Evolutionary conservation across 768 basidiomycete genomes (phyloP).

Genomic region (Tulasnella sp.): DNA sequence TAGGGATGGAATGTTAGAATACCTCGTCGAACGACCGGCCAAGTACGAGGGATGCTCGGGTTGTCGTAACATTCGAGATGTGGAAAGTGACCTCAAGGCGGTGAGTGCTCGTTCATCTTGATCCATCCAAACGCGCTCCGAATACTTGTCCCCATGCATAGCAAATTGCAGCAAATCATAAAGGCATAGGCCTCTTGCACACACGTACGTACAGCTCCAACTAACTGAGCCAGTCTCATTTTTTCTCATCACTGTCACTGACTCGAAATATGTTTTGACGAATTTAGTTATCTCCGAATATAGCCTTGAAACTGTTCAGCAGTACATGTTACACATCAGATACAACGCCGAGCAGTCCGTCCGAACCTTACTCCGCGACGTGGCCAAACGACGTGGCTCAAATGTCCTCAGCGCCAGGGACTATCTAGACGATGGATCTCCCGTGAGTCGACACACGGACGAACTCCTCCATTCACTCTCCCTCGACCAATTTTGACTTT

Average conservation of each 20-base stretch:
- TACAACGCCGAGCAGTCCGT: slow-evolving; percentile 82
- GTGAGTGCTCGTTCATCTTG: slow-evolving; percentile 33
- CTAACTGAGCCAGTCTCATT: slow-evolving; percentile 16
- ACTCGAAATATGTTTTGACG: background rate
- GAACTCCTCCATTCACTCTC: background rate
- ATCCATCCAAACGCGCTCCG: background rate
- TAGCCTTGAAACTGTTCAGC: slow-evolving; percentile 72
- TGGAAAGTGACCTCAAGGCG: slow-evolving; percentile 86
- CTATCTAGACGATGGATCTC: slow-evolving; percentile 80
- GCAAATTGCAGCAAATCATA: slow-evolving; percentile 93
- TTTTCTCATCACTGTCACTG: background rate
- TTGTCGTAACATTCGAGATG: slow-evolving; percentile 75
- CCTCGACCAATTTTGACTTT: background rate
- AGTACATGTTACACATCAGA: slow-evolving; percentile 88
- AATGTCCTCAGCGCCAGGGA: slow-evolving; percentile 61
- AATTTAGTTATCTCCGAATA: slow-evolving; percentile 87
- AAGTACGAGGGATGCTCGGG: slow-evolving; percentile 78
- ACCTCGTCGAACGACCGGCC: slow-evolving; percentile 74
- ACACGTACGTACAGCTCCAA: slow-evolving; percentile 41
- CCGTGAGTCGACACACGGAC: slow-evolving; percentile 35
- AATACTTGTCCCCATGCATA: slow-evolving; percentile 23
- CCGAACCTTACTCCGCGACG: slow-evolving; percentile 64
- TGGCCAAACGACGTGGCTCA: slow-evolving; percentile 55
- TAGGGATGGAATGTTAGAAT: slow-evolving; percentile 54
- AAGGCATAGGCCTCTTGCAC: slow-evolving; percentile 77